Evolutionary conservation across 2,329 filamentous ascomycete genomes (phyloP), one percentile per base, ranked within the genome.

Genomic region (Sporothrix dimorphospora): DNA sequence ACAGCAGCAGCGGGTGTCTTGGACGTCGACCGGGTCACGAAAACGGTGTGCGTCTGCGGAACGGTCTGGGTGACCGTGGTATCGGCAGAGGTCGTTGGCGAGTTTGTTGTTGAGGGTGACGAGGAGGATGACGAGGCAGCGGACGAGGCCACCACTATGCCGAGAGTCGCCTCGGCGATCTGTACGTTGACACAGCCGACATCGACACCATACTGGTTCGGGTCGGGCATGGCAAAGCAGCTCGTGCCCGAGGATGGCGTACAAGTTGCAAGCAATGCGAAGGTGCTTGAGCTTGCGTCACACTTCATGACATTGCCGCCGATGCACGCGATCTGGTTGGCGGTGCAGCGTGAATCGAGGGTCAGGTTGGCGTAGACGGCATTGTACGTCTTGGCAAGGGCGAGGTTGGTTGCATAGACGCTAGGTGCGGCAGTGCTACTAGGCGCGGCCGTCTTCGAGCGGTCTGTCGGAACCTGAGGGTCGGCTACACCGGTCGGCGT

Each of bases 211-310:
- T 76, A 76, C 0, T 81, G 82, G 12, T 78, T 83, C 49, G 82
- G 83, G 81, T 88, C 84, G 0, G 88, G 88, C 73, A 89, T 78
- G 1, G 86, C 88, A 66, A 83, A 85, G 78, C 88, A 90, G 65
- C 80, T 78, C 61, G 78, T 78, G 11, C 79, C 78, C 65, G 78
- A 77, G 12, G 79, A 80, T 1, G 74, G 67, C 0, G 51, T 55
- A 40, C 79, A 80, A 53, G 84, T 84, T 11, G 78, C 73, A 0
- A 75, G 76, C 21, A 88, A 81, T 4, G 78, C 76, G 75, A 86
- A 89, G 0, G 75, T 77, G 21, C 84, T 83, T 5, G 73, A 72
- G 12, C 74, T 73, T 11, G 61, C 14, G 38, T 79, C 78, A 76
- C 88, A 90, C 16, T 77, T 77, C n/a, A 81, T 87, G 4, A 85